Evolutionary conservation across 208 protist species (phyloP), one percentile per base, ranked within the genome.

Genomic region (Kentomonas sorsogonicus): DNA sequence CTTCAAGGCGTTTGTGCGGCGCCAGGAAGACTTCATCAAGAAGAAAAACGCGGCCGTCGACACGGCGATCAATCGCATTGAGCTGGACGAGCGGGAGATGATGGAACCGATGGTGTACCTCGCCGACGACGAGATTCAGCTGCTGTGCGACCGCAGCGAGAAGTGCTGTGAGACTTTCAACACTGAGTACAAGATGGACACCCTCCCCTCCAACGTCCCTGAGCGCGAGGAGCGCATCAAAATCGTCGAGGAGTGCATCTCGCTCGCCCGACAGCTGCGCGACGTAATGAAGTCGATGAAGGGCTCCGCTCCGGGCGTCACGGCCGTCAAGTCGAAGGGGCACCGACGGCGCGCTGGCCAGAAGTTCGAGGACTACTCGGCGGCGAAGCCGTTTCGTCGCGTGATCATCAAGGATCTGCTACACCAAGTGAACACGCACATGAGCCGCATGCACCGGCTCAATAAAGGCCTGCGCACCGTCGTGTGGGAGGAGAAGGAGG

Each of bases 231-330:
- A 58, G 22, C 84, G 85, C 11, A 36, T 92, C 18, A 66, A 74
- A 16, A 53, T 91, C 13, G 74, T 83, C 16, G 85, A 91, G 50
- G 74, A 92, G 53, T 91, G 81, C 67, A 55, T 91, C 51, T 92
- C 82, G 18, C 66, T 91, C 10, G 86, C 67, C 40, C 82, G 84
- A 3, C 88, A 95, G 67, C 56, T 86, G 23, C 68, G 83, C 20
- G 88, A 95, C 60, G 73, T 95, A 18, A 38, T 92, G 27, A 74
- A 77, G 44, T 92, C 85, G 9, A 95, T 95, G 88, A 90, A 91
- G 55, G 85, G 73, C 31, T 75, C 75, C 45, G 58, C 62, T 10
- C 38, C 61, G 5, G 83, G 73, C 31, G 58, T 87, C 10, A 87
- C 82, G 20, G 80, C 79, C 3, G 84, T 92, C 7, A 90, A 89